Conservation (phyloP, 2,329 filamentous ascomycete genomes). For the Claviceps monticola region DNA sequence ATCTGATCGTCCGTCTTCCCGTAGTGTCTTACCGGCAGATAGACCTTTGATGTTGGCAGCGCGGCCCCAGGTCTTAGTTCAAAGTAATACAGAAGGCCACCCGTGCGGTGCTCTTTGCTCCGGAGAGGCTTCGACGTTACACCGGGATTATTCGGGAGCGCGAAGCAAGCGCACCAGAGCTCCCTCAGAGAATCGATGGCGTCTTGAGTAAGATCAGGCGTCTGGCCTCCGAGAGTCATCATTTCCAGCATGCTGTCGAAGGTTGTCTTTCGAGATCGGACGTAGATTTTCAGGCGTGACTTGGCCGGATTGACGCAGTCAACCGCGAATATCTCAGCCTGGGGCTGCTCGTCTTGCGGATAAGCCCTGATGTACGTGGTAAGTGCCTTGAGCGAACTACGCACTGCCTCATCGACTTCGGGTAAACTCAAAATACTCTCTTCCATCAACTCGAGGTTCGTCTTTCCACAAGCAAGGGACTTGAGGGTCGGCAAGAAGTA, state of each 20-base stretch:
- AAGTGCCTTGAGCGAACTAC: constrained; percentile 1
- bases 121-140: background rate
- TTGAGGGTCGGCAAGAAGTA: background rate
- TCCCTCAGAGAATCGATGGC: background rate
- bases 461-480: background rate
- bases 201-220: background rate
- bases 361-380: background rate
- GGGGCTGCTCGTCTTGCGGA: background rate
- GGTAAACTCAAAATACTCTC: background rate
- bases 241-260: constrained; percentile 16
- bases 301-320: constrained; percentile 15
- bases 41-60: constrained; percentile 16
- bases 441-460: background rate
- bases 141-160: background rate
- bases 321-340: constrained; percentile 18
- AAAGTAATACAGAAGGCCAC: constrained; percentile 20
- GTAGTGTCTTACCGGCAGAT: constrained; percentile 23
- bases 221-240: constrained; percentile 12
- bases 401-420: background rate
- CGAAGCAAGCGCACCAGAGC: background rate
- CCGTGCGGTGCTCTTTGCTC: constrained; percentile 17
- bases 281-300: constrained; percentile 24
- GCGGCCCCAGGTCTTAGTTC: constrained; percentile 13
- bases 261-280: constrained; percentile 16
- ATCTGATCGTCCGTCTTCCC: constrained; percentile 4